Evolutionary conservation across 768 basidiomycete species (phyloP).

Genomic region (Rossbeevera mucosa): DNA sequence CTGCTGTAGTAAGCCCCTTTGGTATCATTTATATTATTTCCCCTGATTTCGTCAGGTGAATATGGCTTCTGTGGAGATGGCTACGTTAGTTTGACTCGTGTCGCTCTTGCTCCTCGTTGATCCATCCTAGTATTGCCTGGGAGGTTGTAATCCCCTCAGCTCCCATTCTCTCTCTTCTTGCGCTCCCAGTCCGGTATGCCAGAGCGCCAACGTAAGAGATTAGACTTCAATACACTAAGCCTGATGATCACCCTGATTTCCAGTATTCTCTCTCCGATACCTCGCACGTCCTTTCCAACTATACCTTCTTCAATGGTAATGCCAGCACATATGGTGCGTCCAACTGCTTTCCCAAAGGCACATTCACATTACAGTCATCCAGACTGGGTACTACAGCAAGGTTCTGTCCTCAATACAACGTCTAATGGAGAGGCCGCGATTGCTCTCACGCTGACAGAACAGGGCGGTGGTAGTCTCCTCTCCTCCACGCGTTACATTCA

Average conservation of each 20-base stretch:
- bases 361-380: not conserved
- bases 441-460: slow-evolving; percentile 60
- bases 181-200: slow-evolving; percentile 66
- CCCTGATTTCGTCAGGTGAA: slow-evolving; percentile 33
- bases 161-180: slow-evolving; percentile 66
- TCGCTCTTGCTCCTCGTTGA: slow-evolving; percentile 6
- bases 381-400: slow-evolving; percentile 74
- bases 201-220: slow-evolving; percentile 49
- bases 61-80: slow-evolving; percentile 52
- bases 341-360: not conserved
- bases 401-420: slow-evolving; percentile 61
- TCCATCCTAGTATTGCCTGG: slow-evolving; percentile 62
- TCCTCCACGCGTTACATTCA: slow-evolving; percentile 79
- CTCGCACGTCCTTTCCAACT: slow-evolving; percentile 62
- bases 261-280: slow-evolving; percentile 63
- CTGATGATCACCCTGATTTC: not conserved
- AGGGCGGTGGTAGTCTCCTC: slow-evolving; percentile 71
- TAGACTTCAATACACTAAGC: not conserved
- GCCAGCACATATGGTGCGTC: slow-evolving; percentile 56
- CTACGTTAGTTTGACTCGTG: slow-evolving; percentile 25
- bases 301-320: slow-evolving; percentile 69
- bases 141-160: slow-evolving; percentile 79
- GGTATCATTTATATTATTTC: not conserved
- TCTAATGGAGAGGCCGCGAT: slow-evolving; percentile 56
- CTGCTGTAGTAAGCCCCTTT: slow-evolving; percentile 39